Evolutionary conservation across 352 stramenopile genomes (phyloP), one percentile per base, ranked within the genome.

Genomic region (Globisporangium splendens): DNA sequence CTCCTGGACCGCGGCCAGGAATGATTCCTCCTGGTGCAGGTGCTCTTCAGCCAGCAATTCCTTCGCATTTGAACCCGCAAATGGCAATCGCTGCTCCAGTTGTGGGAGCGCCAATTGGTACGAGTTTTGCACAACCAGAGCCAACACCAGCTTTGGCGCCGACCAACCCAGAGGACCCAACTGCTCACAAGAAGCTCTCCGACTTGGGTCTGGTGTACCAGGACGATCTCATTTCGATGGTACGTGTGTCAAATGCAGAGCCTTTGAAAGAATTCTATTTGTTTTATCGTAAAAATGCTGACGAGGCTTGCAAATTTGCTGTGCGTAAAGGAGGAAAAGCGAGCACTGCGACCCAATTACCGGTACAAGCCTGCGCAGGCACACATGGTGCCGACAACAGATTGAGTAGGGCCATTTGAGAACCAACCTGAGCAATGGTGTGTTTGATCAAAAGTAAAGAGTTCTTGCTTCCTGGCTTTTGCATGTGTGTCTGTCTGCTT

Each of bases 321-420:
- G 14, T 43, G 38, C 54, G 33, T 47, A 1, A 41, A 93, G 83
- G 84, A 94, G 61, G 84, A 94, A 47, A 92, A 89, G 60, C 80
- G 84, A 21, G 84, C 84, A 21, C 61, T 90, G 28, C 75, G 83
- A 61, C 82, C 82, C 47, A 88, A 91, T 49, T 94, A 92, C 59
- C 77, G 68, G 1, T 90, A 90, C 69, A 79, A 73, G 13, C 80
- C 86, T 14, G 60, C 73, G 55, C 39, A 72, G 1, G 46, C 61
- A 21, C 53, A n/a, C 22, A 12, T 31, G 21, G 35, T 24, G 55
- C 20, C 57, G 22, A 15, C 51, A 33, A 55, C 62, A 56, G 8
- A 35, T 50, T 39, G 58, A 50, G 24, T 31, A 31, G 24, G 24
- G 24, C 5, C 24, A 31, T 31, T 31, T 31, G 24, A 31, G 24